Percentiles rank a stretch among this genome's conserved stretches.
Conservation (phyloP, 371 early-diverging fungal species). For the Parasitella parasitica region DNA sequence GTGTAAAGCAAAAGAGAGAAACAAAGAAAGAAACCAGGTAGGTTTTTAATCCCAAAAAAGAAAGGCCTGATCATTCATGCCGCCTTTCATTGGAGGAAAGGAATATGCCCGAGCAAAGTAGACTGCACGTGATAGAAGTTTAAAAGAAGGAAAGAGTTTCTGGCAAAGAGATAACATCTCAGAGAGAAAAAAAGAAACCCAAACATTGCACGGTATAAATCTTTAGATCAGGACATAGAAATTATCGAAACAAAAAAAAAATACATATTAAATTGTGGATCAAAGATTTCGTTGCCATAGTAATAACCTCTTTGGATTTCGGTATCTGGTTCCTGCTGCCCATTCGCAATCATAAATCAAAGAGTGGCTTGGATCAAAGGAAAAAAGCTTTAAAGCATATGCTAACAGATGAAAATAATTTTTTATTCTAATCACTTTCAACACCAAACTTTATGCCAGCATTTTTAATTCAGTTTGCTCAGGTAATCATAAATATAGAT, state of each 20-base stretch:
- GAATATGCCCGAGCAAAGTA: neutral
- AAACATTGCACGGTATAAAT: neutral
- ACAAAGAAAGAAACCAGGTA: neutral
- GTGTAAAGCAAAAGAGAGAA: neutral
- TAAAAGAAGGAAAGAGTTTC: neutral
- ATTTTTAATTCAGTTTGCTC: constrained; percentile 49
- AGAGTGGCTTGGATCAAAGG: neutral
- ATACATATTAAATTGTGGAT: too few species aligned
- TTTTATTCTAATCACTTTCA: neutral
- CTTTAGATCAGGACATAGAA: neutral
- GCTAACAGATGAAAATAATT: neutral
- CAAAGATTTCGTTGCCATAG: neutral
- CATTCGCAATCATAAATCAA: neutral
- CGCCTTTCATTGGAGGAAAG: neutral
- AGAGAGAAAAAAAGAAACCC: neutral
- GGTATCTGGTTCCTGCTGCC: neutral
- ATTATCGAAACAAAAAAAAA: neutral
- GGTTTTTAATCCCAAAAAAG: neutral
- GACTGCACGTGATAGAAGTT: neutral
- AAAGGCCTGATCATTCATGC: constrained; percentile 1
- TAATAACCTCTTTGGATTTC: neutral
- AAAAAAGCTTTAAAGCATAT: neutral
- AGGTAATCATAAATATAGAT: constrained; percentile 12
- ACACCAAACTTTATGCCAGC: constrained; percentile 28
- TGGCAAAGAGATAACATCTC: too few species aligned